These are phyloP conservation scores for Dioszegia crocea DNA, from an alignment of 768 basidiomycete species.

Conservation along the genomic window DNA sequence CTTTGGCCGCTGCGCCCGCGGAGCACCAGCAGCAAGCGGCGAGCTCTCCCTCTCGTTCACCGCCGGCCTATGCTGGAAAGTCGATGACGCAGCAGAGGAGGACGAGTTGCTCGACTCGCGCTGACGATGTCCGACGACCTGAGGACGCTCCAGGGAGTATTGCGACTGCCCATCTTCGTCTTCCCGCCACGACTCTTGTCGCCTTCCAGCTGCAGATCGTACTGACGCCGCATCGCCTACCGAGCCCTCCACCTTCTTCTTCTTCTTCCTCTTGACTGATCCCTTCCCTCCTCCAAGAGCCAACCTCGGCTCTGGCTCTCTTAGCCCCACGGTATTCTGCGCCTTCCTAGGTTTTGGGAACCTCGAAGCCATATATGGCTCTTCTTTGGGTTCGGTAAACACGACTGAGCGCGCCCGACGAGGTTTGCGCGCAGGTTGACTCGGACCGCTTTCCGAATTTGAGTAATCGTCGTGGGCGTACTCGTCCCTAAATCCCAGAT, in stretches of 20 bases:
- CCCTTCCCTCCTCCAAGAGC: neutral
- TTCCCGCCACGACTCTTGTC: neutral
- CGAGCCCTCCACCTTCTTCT: conserved; percentile 1
- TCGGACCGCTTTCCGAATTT: neutral
- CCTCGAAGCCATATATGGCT: conserved; percentile 16
- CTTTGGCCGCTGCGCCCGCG: neutral
- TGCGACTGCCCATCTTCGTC: neutral
- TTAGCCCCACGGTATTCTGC: conserved; percentile 20
- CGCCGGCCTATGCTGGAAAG: conserved; percentile 6
- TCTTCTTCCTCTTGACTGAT: conserved; percentile 36
- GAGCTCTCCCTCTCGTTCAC: neutral
- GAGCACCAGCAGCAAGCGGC: neutral
- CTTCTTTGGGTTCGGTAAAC: neutral
- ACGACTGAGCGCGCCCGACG: conserved; percentile 1
- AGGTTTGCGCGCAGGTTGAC: neutral
- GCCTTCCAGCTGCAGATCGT: neutral
- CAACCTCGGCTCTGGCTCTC: conserved; percentile 13
- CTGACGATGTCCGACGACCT: neutral
- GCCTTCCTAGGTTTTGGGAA: conserved; percentile 34
- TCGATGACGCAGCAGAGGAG: conserved; percentile 24
- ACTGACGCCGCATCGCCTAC: neutral
- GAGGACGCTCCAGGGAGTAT: neutral
- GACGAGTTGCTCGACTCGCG: conserved; percentile 8
- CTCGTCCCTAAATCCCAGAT: conserved; percentile 10
- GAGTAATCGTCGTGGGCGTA: neutral